Conservation (phyloP, 2,329 filamentous ascomycete genomes). For the Kalaharituber pfeilii region DNA sequence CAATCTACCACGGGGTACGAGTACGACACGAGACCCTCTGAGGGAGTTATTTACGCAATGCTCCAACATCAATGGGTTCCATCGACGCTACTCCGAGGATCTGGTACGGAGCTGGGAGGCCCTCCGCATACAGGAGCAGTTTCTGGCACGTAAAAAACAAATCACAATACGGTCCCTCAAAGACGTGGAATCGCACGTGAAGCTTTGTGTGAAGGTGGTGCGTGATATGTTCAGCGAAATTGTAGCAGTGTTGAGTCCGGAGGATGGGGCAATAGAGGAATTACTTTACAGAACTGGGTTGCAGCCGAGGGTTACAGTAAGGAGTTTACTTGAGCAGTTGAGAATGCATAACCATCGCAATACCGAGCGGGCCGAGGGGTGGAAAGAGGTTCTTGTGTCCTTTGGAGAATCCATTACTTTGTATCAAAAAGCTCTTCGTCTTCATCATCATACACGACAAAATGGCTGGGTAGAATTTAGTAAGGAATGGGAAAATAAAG, state of each 20-base stretch:
- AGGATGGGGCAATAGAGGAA: neutral
- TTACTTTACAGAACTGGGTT: neutral
- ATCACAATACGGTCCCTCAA: neutral
- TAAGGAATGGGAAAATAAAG: conserved; percentile 34
- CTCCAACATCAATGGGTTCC: neutral
- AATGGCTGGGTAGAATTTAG: conserved; percentile 24
- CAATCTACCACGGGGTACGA: neutral
- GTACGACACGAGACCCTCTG: neutral
- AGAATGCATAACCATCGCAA: neutral
- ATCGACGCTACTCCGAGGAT: neutral
- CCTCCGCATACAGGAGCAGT: neutral
- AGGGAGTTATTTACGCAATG: neutral
- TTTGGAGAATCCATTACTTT: neutral
- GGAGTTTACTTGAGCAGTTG: neutral
- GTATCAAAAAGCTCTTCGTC: neutral
- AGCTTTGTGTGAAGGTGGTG: no score
- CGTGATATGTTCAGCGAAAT: neutral
- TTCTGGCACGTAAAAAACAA: neutral
- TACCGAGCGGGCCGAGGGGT: neutral
- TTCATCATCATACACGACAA: neutral
- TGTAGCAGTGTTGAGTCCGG: neutral
- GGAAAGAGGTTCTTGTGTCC: neutral
- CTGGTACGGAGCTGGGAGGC: no score
- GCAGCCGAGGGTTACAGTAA: neutral
- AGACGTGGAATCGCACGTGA: no score